These are phyloP conservation scores for Nothomitra cinnamomea DNA, from an alignment of 2,329 filamentous ascomycete species.

Conservation along the genomic window DNA sequence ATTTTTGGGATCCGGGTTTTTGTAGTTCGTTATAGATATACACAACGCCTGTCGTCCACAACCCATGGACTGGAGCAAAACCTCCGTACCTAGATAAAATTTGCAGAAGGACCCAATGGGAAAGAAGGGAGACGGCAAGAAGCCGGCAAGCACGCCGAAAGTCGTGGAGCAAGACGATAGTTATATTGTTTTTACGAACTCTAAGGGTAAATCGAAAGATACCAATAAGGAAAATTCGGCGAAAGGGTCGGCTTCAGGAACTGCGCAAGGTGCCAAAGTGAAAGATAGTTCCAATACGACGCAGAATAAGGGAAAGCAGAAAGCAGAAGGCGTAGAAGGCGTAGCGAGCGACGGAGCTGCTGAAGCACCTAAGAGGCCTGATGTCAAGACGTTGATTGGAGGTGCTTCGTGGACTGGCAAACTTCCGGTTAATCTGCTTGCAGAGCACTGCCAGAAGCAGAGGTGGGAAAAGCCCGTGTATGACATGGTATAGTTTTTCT, in stretches of 20 bases:
- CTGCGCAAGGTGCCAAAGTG: not conserved
- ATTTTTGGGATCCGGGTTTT: not conserved
- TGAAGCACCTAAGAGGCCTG: conserved; percentile 38
- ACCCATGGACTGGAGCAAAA: not conserved
- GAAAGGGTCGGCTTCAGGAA: not conserved
- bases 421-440: conserved; percentile 79
- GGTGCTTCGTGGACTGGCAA: conserved; percentile 97
- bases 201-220: conserved; percentile 3
- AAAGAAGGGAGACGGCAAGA: conserved; percentile 4
- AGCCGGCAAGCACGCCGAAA: not conserved
- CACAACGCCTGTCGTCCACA: not conserved
- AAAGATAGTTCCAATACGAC: not conserved
- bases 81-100: conserved; percentile 12
- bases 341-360: not conserved
- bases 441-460: conserved; percentile 89
- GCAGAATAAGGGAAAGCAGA: not conserved
- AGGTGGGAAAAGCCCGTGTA: conserved; percentile 93
- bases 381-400: conserved; percentile 64
- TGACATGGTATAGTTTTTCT: conserved; percentile 42
- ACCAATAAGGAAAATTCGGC: not conserved
- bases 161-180: conserved; percentile 2
- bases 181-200: conserved; percentile 6
- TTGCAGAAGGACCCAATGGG: conserved; percentile 9
- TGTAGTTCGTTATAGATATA: not conserved
- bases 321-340: not conserved